These are phyloP conservation scores for Verticillium zaregamsianum DNA, from an alignment of 2,329 filamentous ascomycete species.

Conservation along the genomic window DNA sequence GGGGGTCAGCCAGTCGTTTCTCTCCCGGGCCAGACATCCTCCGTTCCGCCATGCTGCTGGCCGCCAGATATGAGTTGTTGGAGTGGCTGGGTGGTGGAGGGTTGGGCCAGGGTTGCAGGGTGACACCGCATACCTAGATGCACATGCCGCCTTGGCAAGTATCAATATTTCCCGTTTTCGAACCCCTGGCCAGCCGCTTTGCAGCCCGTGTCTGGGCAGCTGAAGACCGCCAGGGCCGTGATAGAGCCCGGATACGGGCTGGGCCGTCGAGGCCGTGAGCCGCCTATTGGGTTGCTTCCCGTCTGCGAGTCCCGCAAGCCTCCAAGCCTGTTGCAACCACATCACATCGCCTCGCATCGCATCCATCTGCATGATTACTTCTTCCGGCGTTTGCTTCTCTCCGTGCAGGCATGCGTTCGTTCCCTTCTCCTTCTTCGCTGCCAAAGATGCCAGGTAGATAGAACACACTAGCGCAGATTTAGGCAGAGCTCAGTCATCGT, in stretches of 20 bases:
- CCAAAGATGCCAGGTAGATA: background rate
- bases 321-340: background rate
- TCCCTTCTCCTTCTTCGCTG: background rate
- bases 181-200: background rate
- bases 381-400: background rate
- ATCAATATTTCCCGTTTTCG: background rate
- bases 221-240: background rate
- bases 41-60: background rate
- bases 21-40: background rate
- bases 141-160: background rate
- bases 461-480: background rate
- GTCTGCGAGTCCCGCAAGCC: background rate
- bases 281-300: background rate
- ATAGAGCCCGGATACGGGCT: background rate
- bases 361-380: background rate
- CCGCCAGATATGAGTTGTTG: background rate
- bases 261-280: background rate
- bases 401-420: background rate
- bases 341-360: background rate
- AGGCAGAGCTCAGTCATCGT: background rate
- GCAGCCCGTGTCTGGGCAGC: background rate
- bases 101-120: background rate
- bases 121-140: background rate
- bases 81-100: background rate
- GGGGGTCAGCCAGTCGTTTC: background rate